Conservation (phyloP, 2,329 filamentous ascomycete species). For the Penicillium sp. region DNA sequence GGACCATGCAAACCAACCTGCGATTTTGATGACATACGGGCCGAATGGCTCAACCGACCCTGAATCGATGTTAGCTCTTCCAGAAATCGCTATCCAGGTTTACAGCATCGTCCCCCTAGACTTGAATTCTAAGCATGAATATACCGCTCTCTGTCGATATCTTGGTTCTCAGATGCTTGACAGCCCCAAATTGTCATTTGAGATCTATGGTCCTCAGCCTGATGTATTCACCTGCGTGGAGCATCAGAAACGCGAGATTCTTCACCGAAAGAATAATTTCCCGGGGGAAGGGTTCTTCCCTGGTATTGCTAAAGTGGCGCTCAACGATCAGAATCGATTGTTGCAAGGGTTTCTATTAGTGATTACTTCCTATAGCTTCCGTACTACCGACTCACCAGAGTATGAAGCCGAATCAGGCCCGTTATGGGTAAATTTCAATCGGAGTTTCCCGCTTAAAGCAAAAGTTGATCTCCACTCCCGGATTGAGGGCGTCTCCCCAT, state of each 20-base stretch:
- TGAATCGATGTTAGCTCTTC: not conserved
- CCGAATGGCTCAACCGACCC: not conserved
- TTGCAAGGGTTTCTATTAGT: not conserved
- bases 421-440: too few relatives aligned
- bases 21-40: not conserved
- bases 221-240: not conserved
- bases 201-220: not conserved
- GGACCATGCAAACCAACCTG: slow-evolving; percentile 24
- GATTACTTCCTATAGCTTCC: not conserved
- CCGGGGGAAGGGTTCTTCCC: not conserved
- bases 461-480: too few relatives aligned
- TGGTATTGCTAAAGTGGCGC: not conserved
- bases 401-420: not conserved
- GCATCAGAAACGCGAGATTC: not conserved
- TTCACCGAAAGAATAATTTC: not conserved
- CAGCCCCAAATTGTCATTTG: not conserved
- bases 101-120: not conserved
- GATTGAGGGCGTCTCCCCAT: too few relatives aligned
- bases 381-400: not conserved
- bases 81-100: not conserved
- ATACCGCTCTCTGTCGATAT: not conserved
- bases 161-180: not conserved
- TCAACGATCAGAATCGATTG: not conserved
- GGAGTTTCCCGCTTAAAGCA: too few relatives aligned
- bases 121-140: not conserved